These are phyloP conservation scores for Rhizoctonia solani DNA, from an alignment of 1,284 basidiomycete species.

Conservation along the genomic window DNA sequence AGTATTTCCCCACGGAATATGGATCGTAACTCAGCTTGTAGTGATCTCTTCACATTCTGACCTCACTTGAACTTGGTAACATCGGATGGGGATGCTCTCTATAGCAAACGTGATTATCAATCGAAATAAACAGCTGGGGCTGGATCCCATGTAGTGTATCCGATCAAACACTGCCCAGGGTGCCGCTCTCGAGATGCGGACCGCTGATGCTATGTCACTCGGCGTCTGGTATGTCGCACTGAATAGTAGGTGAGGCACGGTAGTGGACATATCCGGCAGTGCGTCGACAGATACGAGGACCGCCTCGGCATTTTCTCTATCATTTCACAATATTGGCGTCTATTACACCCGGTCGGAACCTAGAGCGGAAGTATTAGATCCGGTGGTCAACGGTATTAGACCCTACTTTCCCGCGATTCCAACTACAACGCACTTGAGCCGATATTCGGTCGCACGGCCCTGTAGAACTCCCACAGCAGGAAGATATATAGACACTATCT, in stretches of 20 bases:
- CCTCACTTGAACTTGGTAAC: not conserved
- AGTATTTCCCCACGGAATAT: not conserved
- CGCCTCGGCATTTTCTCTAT: too few relatives aligned
- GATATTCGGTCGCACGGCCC: slow-evolving; percentile 30
- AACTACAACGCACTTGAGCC: slow-evolving; percentile 24
- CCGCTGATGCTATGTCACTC: not conserved
- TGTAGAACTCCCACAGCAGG: slow-evolving; percentile 28
- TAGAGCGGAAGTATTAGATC: slow-evolving; percentile 22
- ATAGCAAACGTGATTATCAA: too few relatives aligned
- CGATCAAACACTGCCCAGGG: not conserved
- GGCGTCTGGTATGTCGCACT: too few relatives aligned
- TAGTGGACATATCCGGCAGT: too few relatives aligned
- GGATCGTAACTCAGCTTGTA: not conserved
- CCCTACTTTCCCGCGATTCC: slow-evolving; percentile 23
- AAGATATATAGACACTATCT: slow-evolving; percentile 13
- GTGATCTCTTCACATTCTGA: not conserved
- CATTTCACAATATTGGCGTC: not conserved
- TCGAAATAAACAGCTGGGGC: too few relatives aligned
- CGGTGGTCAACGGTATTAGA: not conserved
- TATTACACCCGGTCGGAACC: slow-evolving; percentile 20
- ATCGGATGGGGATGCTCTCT: not conserved
- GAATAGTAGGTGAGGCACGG: too few relatives aligned
- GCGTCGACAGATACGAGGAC: too few relatives aligned
- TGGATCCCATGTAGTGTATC: not conserved
- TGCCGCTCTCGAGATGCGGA: not conserved